phyloP scores from a whole-genome alignment of 192 early-diverging fungal species.

The Backusella westeae region DNA sequence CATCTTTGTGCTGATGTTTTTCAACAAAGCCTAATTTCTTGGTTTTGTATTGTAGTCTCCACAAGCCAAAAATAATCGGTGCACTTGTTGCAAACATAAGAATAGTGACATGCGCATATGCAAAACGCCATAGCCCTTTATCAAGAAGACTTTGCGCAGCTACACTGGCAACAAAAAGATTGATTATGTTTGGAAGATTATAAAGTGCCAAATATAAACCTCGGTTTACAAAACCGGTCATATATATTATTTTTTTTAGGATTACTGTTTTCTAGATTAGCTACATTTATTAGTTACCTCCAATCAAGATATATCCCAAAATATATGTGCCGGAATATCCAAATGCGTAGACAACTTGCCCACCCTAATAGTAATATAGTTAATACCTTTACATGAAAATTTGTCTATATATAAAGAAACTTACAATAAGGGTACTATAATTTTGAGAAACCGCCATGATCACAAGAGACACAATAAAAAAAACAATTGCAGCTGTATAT shows the following conservation, averaged over 20 bases:
- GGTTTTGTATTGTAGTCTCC: not conserved
- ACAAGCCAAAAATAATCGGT: constrained; percentile 13
- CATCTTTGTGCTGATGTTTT: not conserved
- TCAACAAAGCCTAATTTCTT: not conserved
- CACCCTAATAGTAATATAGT: not conserved
- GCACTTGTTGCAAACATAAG: not conserved
- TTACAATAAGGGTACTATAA: constrained; percentile 1
- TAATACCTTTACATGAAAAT: too few species aligned
- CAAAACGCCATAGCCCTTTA: constrained; percentile 7
- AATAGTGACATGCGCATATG: not conserved
- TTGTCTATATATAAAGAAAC: too few species aligned
- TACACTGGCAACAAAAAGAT: constrained; percentile 7
- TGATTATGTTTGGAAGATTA: constrained; percentile 14
- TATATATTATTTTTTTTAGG: not conserved
- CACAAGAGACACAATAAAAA: not conserved
- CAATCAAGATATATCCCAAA: constrained; percentile 15
- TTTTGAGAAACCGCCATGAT: not conserved
- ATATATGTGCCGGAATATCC: constrained; percentile 17
- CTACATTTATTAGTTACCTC: not conserved
- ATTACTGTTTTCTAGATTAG: too few species aligned
- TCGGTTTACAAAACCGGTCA: constrained; percentile 11
- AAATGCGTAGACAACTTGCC: constrained; percentile 18
- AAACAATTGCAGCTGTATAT: not conserved
- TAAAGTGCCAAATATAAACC: constrained; percentile 9
- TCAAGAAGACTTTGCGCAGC: not conserved